Evolutionary conservation across 225 moss, liverwort and hornwort species (phyloP).

Genomic region (Sphagnum tenellum): DNA sequence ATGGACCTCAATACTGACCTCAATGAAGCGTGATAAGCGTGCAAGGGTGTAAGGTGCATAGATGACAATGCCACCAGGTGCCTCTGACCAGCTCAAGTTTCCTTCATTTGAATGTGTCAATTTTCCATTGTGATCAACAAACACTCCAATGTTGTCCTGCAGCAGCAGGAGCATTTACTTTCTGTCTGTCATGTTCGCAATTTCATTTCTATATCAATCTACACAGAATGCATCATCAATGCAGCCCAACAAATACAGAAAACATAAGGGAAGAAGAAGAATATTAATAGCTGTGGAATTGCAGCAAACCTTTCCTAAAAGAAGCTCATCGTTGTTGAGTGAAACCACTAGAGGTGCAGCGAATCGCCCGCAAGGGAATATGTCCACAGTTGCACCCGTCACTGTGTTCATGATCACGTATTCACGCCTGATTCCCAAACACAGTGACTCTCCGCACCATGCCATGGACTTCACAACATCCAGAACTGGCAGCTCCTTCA

Average conservation of each 20-base stretch:
- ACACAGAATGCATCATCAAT: no score
- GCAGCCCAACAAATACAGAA: no score
- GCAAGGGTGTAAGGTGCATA: constrained; percentile 87
- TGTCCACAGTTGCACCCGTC: constrained; percentile 60
- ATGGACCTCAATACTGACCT: constrained; percentile 32
- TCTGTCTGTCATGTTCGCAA: no score
- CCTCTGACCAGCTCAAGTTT: constrained; percentile 91
- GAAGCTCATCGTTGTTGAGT: constrained; percentile 70
- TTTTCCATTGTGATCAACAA: constrained; percentile 82
- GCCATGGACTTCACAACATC: constrained; percentile 92
- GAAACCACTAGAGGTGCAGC: constrained; percentile 63
- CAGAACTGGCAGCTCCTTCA: constrained; percentile 72
- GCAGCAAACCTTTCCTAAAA: constrained; percentile 68
- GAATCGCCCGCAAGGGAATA: constrained; percentile 81
- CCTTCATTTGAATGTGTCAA: constrained; percentile 67
- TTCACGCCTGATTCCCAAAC: constrained; percentile 72
- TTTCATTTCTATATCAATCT: no score
- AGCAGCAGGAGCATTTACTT: neutral
- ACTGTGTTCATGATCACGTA: constrained; percentile 75
- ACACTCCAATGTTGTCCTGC: constrained; percentile 95
- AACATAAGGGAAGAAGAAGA: no score
- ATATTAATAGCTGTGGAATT: no score
- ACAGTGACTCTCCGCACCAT: constrained; percentile 81
- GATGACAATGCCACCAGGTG: constrained; percentile 69
- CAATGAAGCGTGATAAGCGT: constrained; percentile 78